Percentiles rank a stretch among this genome's conserved stretches.
Evolutionary conservation across 176 grass and related monocot genomes (phyloP).

Genomic region (Poa annua): DNA sequence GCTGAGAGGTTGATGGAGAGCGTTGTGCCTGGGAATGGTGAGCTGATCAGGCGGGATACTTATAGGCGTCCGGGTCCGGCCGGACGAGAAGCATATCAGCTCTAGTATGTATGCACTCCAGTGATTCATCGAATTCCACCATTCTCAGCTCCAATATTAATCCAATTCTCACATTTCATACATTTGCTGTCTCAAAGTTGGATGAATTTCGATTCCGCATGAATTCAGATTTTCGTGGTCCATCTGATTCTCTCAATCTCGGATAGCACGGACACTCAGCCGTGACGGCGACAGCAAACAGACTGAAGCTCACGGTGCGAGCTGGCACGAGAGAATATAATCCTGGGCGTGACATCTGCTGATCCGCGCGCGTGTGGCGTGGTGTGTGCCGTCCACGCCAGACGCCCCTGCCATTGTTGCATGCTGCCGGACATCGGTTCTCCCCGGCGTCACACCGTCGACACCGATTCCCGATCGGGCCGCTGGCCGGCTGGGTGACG

Average conservation of each 20-base stretch:
- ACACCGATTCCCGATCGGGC: neutral
- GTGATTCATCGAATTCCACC: neutral
- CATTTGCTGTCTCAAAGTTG: too few relatives aligned
- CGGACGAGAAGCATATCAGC: neutral
- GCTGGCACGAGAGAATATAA: constrained; percentile 41
- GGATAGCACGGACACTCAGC: neutral
- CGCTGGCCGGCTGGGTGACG: neutral
- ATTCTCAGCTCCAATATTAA: too few relatives aligned
- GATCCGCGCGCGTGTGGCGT: constrained; percentile 10
- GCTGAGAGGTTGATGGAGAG: neutral
- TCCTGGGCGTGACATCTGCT: constrained; percentile 39
- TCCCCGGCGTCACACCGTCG: neutral
- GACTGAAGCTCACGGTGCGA: neutral
- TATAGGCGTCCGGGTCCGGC: constrained; percentile 10
- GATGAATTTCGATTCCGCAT: too few relatives aligned
- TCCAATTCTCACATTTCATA: too few relatives aligned
- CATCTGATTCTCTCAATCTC: too few relatives aligned
- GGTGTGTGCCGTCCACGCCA: neutral
- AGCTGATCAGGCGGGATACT: neutral
- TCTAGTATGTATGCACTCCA: too few relatives aligned
- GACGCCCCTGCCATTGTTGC: neutral
- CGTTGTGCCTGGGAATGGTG: neutral
- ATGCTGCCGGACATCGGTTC: neutral
- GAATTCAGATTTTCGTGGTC: too few relatives aligned
- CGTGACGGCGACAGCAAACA: constrained; percentile 32